These are phyloP conservation scores for Apiotrichum sp. DNA, from an alignment of 1,284 basidiomycete species.

Conservation along the genomic window DNA sequence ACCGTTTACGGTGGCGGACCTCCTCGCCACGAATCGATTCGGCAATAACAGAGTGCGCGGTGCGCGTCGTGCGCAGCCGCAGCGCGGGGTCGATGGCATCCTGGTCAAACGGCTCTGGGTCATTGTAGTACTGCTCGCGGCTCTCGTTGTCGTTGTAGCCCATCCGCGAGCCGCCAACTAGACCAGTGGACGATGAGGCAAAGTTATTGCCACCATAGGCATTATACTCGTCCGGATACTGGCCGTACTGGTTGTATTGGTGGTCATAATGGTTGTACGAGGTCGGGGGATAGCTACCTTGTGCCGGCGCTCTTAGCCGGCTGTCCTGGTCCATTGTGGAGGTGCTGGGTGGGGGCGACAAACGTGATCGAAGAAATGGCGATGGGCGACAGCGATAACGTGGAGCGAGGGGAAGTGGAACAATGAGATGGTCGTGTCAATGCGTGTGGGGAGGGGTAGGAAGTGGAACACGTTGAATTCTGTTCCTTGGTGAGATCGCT, in stretches of 20 bases:
- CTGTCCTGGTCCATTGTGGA: too few relatives aligned
- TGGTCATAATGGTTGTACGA: too few relatives aligned
- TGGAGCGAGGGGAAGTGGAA: too few relatives aligned
- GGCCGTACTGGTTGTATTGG: not conserved
- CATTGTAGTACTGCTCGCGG: not conserved
- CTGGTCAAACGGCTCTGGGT: slow-evolving; percentile 32
- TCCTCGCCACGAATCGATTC: slow-evolving; percentile 74
- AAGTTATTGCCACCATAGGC: not conserved
- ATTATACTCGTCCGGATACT: not conserved
- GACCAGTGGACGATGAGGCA: not conserved
- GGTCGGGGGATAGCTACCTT: too few relatives aligned
- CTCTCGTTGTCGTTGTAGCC: not conserved
- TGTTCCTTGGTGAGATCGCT: too few relatives aligned
- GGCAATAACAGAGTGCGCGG: slow-evolving; percentile 78
- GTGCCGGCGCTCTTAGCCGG: too few relatives aligned
- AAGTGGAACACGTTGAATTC: too few relatives aligned
- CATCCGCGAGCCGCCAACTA: not conserved
- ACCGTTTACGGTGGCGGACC: slow-evolving; percentile 55
- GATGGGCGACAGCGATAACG: too few relatives aligned
- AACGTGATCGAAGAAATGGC: too few relatives aligned
- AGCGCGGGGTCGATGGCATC: slow-evolving; percentile 70
- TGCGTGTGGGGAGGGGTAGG: too few relatives aligned
- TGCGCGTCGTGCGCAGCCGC: slow-evolving; percentile 76
- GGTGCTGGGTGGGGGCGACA: too few relatives aligned
- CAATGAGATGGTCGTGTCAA: too few relatives aligned